Percentiles rank a stretch among this genome's conserved stretches.
Conservation (phyloP, 2,329 filamentous ascomycete genomes). For the Trichophyton benhamiae region DNA sequence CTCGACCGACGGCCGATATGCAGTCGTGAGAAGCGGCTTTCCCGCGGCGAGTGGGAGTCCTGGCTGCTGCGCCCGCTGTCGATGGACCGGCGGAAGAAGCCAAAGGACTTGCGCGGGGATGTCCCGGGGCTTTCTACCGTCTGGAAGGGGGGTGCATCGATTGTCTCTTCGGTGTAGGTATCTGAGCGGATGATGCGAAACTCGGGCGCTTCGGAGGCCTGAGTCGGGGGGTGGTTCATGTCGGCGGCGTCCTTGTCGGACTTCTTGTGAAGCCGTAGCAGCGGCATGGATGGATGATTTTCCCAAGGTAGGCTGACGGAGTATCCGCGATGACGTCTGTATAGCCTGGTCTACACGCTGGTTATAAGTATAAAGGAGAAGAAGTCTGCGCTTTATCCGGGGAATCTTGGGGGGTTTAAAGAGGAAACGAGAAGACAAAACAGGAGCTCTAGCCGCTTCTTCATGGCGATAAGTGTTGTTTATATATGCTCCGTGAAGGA, state of each 20-base stretch:
- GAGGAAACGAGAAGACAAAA: not conserved
- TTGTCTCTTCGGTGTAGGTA: slow-evolving; percentile 65
- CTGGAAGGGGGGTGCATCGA: slow-evolving; percentile 50
- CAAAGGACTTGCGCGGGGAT: slow-evolving; percentile 20
- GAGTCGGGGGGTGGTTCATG: slow-evolving; percentile 2
- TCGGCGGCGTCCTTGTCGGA: slow-evolving; percentile 34
- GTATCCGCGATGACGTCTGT: slow-evolving; percentile 3
- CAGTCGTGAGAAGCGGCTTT: slow-evolving; percentile 49
- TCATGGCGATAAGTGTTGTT: not conserved
- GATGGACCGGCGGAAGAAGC: slow-evolving; percentile 23
- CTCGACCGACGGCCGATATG: slow-evolving; percentile 45
- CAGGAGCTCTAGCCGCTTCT: not conserved
- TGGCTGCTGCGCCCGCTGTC: not conserved
- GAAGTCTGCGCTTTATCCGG: not conserved
- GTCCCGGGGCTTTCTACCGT: slow-evolving; percentile 9
- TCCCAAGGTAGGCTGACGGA: too few relatives aligned
- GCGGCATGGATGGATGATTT: slow-evolving; percentile 37
- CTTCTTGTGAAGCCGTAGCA: slow-evolving; percentile 49
- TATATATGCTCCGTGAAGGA: not conserved
- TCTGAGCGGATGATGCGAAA: slow-evolving; percentile 80
- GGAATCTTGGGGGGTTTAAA: not conserved
- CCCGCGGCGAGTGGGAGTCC: slow-evolving; percentile 9
- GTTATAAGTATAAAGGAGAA: not conserved
- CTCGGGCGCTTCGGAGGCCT: slow-evolving; percentile 40
- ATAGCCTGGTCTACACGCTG: not conserved